Base-by-base conservation (phyloP, 2,329 filamentous ascomycete genomes). In the Cercospora brassicicola region DNA sequence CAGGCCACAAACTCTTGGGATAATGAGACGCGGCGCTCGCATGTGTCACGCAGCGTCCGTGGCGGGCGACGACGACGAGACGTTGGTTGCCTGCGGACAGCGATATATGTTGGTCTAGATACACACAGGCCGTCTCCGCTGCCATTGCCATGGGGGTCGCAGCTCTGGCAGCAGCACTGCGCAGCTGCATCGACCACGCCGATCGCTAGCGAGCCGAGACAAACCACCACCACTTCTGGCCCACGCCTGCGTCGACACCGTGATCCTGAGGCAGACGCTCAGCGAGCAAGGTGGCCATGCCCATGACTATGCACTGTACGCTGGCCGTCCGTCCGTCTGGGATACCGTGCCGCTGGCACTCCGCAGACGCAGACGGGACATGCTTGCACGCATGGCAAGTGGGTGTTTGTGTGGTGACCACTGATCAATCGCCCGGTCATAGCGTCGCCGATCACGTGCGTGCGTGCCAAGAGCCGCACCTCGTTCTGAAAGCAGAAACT, bases 401-500 rank as follows among this genome's bases (percentile, higher is more conserved):
- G 48, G 48, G 51, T 30, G 51, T 57, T 15, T 36, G 62, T 56
- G 33, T 55, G 23, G 42, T 36, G 23, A 23, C 62, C 30, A 57
- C 26, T 36, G 23, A 23, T 33, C 30, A 31, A 7, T 56, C 53
- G 53, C 28, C 3, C 53, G 13, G 28, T 31, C 53, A 56, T 28
- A 30, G 13, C 15, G 18, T 26, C 23, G 53, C 26, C 53, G 28
- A 30, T 57, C 53, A 57, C 53, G 53, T 57, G 53, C 53, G 28
- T 20, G 53, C 60, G 13, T n/a, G 60, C 42, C 60, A 55, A 63
- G 60, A 57, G 20, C 53, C 53, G 53, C 53, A 57, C 53, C 62
- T 51, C 62, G 48, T 18, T 10, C n/a, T 39, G 42, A 64, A 45
- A 55, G 45, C 53, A 51, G 60, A 64, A 59, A 53, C 55, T 65